These are phyloP conservation scores for Alternaria brassicae DNA, from an alignment of 2,329 filamentous ascomycete species.

Conservation along the genomic window DNA sequence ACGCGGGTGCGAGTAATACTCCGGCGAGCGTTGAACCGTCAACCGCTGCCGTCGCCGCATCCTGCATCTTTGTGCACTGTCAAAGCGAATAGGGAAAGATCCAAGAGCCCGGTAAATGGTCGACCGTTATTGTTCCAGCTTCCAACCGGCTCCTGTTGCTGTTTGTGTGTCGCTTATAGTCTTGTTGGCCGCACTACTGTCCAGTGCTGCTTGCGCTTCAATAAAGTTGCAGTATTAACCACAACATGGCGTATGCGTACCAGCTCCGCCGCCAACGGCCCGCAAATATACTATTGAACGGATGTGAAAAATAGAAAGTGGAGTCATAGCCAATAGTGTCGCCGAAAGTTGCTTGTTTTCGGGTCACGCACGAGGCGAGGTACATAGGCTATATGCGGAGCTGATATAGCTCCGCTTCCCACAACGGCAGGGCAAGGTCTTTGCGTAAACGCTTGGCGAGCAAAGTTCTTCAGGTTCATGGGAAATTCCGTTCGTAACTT, in stretches of 20 bases:
- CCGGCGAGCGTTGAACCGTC: constrained; percentile 18
- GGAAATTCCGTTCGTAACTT: not conserved
- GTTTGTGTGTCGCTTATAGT: not conserved
- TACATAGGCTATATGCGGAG: constrained; percentile 23
- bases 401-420: constrained; percentile 21
- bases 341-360: constrained; percentile 9
- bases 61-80: constrained; percentile 7
- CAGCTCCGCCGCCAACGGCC: constrained; percentile 6
- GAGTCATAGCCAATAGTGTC: constrained; percentile 14
- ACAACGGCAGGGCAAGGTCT: constrained; percentile 2
- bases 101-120: constrained; percentile 19
- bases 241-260: constrained; percentile 1
- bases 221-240: not conserved
- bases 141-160: not conserved
- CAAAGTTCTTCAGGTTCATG: not conserved
- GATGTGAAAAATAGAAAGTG: constrained; percentile 8
- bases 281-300: constrained; percentile 13
- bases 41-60: constrained; percentile 11
- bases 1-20: constrained; percentile 18
- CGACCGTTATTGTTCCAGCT: constrained; percentile 1
- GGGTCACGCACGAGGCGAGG: constrained; percentile 15
- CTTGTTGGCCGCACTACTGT: not conserved
- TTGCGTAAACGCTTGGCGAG: not conserved
- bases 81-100: constrained; percentile 9
- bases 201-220: not conserved